Conservation (phyloP, 2,329 filamentous ascomycete genomes). For the Graphilbum fragrans region DNA sequence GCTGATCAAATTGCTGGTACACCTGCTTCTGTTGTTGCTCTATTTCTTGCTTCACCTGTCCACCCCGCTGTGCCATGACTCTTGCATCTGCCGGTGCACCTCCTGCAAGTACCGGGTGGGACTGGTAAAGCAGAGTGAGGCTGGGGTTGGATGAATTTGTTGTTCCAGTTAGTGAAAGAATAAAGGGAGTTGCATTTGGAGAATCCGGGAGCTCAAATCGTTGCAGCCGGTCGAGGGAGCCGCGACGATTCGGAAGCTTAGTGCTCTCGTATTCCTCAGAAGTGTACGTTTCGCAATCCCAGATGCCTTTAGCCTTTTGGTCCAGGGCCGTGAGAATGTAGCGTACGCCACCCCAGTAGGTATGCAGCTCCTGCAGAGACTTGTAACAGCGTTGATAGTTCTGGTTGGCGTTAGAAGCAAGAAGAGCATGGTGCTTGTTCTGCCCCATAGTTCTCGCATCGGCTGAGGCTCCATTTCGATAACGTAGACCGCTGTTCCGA, state of each 20-base stretch:
- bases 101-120: slow-evolving; percentile 17
- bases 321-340: slow-evolving; percentile 81
- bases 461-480: too few relatives aligned
- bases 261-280: slow-evolving; percentile 68
- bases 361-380: slow-evolving; percentile 66
- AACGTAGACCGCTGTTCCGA: too few relatives aligned
- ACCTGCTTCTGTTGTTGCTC: slow-evolving; percentile 6
- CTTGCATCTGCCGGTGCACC: slow-evolving; percentile 1
- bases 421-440: slow-evolving; percentile 44
- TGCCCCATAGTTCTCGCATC: not conserved
- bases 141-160: slow-evolving; percentile 79
- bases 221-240: slow-evolving; percentile 31
- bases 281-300: slow-evolving; percentile 58
- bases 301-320: slow-evolving; percentile 78
- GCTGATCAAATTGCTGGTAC: slow-evolving; percentile 5
- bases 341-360: slow-evolving; percentile 76
- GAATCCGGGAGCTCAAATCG: slow-evolving; percentile 33
- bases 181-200: slow-evolving; percentile 47
- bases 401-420: slow-evolving; percentile 71
- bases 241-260: slow-evolving; percentile 33
- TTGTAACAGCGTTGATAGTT: slow-evolving; percentile 84
- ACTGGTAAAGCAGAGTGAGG: slow-evolving; percentile 68
- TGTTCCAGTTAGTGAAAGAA: slow-evolving; percentile 79
- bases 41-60: not conserved
- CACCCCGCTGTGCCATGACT: not conserved